A percentile compares a stretch with the other conserved stretches of the same genome.
Conservation (phyloP, 2,329 filamentous ascomycete species). For the Botryotinia calthae region DNA sequence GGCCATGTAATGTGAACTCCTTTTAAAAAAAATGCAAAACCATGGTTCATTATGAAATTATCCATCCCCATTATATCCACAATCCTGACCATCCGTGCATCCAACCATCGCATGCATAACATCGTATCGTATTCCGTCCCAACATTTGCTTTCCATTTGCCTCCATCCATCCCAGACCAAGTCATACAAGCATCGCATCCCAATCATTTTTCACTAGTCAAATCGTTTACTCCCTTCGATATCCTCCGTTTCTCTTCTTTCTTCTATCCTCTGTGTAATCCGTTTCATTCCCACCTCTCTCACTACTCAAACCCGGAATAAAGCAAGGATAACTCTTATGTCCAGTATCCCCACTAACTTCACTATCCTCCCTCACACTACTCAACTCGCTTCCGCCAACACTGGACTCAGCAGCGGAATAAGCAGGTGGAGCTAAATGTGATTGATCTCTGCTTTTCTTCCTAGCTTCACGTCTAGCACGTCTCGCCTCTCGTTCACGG, state of each 20-base stretch:
- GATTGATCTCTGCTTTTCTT: slow-evolving; percentile 28
- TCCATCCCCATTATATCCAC: background rate
- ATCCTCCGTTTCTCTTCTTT: slow-evolving; percentile 31
- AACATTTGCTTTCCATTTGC: background rate
- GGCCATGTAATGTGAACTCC: slow-evolving; percentile 5
- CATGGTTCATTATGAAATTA: slow-evolving; percentile 9
- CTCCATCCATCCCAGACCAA: background rate
- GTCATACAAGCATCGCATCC: background rate
- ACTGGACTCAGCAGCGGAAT: slow-evolving; percentile 9
- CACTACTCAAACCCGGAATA: slow-evolving; percentile 37
- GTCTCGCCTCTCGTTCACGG: slow-evolving; percentile 20
- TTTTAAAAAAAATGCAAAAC: background rate
- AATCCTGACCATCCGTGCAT: background rate
- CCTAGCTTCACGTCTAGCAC: slow-evolving; percentile 25
- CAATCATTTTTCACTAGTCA: background rate
- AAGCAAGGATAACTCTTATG: slow-evolving; percentile 40
- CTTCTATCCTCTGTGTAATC: slow-evolving; percentile 37
- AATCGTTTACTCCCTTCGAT: slow-evolving; percentile 16
- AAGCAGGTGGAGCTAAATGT: slow-evolving; percentile 17
- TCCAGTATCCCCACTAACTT: slow-evolving; percentile 34
- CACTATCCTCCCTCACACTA: slow-evolving; percentile 28
- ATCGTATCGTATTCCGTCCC: slow-evolving; percentile 6
- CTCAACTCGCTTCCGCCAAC: slow-evolving; percentile 22
- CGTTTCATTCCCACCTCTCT: slow-evolving; percentile 24
- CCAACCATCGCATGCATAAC: background rate